Percentiles rank a stretch among this genome's conserved stretches.
Conservation (phyloP, 2,329 filamentous ascomycete species). For the Penicillium psychrosexuale region DNA sequence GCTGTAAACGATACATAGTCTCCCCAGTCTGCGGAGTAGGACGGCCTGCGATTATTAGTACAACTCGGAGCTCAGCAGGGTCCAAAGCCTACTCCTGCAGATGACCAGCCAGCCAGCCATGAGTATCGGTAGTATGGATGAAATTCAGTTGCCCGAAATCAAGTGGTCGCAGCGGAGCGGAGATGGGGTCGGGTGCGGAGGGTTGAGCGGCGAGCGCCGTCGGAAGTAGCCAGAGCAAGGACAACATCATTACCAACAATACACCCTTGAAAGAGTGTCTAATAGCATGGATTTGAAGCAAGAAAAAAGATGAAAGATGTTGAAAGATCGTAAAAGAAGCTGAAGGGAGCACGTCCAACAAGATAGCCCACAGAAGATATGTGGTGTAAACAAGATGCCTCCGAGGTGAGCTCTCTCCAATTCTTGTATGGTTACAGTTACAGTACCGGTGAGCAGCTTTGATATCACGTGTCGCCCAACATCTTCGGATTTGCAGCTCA, state of each 20-base stretch:
- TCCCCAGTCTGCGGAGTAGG: slow-evolving; percentile 95
- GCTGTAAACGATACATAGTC: slow-evolving; percentile 93
- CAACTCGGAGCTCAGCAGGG: slow-evolving; percentile 5
- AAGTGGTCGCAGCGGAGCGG: slow-evolving; percentile 77
- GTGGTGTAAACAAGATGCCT: background rate
- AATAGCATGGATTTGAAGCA: background rate
- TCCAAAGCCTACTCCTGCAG: slow-evolving; percentile 69
- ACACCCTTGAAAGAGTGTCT: background rate
- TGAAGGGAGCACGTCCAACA: too few species aligned
- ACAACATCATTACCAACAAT: slow-evolving; percentile 8
- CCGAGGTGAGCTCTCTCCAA: background rate
- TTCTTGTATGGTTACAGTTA: slow-evolving; percentile 15
- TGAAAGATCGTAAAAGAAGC: background rate
- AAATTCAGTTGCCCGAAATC: slow-evolving; percentile 96
- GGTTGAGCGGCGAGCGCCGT: slow-evolving; percentile 64
- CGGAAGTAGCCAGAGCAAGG: slow-evolving; percentile 23
- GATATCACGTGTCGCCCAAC: slow-evolving; percentile 38
- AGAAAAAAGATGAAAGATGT: background rate
- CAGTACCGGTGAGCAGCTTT: slow-evolving; percentile 39
- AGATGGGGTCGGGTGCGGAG: slow-evolving; percentile 70
- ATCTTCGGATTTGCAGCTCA: slow-evolving; percentile 30
- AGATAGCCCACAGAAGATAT: background rate
- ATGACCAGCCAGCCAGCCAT: slow-evolving; percentile 94
- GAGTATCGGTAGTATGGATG: slow-evolving; percentile 92
- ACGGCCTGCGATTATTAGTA: slow-evolving; percentile 55